phyloP scores from a whole-genome alignment of 805 yeast species.

The Teunomyces gatunensis region DNA sequence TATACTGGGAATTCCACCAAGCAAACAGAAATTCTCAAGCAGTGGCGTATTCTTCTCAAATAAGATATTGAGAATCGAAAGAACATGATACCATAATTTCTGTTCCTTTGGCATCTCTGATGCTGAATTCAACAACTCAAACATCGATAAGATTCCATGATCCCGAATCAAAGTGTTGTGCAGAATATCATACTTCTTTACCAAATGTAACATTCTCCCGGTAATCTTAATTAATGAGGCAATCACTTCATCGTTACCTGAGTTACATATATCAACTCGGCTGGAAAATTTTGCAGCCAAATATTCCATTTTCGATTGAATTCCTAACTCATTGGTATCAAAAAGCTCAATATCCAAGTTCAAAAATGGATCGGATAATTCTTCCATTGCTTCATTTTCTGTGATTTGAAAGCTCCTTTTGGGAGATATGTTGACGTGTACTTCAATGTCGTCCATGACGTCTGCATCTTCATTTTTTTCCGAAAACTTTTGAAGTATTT shows the following conservation, averaged over 20 bases:
- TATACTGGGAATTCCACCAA: constrained; percentile 44
- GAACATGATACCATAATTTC: constrained; percentile 36
- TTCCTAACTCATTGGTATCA: constrained; percentile 41
- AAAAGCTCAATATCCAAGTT: constrained; percentile 37
- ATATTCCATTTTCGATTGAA: constrained; percentile 39
- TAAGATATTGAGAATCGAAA: constrained; percentile 33
- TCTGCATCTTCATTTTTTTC: constrained; percentile 22
- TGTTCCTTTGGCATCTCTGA: constrained; percentile 31
- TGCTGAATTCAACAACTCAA: constrained; percentile 38
- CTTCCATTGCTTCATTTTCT: constrained; percentile 11
- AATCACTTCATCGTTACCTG: constrained; percentile 29
- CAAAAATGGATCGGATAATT: constrained; percentile 36
- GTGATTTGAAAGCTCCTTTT: constrained; percentile 1
- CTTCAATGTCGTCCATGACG: constrained; percentile 10
- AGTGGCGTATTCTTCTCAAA: constrained; percentile 29
- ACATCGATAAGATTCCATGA: constrained; percentile 38
- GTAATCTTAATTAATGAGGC: constrained; percentile 32
- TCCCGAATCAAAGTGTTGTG: constrained; percentile 40
- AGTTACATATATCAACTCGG: constrained; percentile 28
- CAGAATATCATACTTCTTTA: constrained; percentile 38
- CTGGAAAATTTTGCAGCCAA: constrained; percentile 30
- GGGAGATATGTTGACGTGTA: background rate
- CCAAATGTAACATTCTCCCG: constrained; percentile 36
- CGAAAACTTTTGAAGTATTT: constrained; percentile 29
- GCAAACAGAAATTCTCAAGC: constrained; percentile 40